These are phyloP conservation scores for Quercus agrifolia DNA, from an alignment of 306 rosid genomes.

Conservation along the genomic window DNA sequence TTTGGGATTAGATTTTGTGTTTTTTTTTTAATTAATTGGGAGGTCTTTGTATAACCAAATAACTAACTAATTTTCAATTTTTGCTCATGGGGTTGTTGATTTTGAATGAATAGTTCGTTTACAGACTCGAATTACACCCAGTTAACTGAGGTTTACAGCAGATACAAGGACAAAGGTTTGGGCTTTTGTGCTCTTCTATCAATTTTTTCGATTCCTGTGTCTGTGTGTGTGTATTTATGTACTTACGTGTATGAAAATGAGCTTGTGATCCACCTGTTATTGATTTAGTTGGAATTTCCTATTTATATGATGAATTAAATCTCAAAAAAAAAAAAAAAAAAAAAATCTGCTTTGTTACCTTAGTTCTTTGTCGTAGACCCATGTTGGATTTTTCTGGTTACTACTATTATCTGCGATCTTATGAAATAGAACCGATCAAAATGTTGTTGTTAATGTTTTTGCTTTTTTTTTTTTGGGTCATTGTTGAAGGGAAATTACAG, in stretches of 20 bases:
- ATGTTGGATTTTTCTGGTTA: not conserved
- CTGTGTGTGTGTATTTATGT: not conserved
- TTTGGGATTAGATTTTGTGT: not conserved
- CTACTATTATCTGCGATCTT: not conserved
- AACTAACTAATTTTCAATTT: not conserved
- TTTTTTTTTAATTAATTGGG: not conserved
- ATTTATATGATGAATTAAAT: not conserved
- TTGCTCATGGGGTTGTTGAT: not conserved
- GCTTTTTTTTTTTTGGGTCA: not conserved
- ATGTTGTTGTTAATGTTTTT: not conserved
- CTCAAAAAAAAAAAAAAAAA: not conserved
- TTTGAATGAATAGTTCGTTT: slow-evolving; percentile 46
- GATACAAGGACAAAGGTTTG: slow-evolving; percentile 64
- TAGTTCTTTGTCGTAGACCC: not conserved
- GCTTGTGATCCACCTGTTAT: not conserved
- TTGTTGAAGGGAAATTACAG: not conserved
- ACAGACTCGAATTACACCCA: slow-evolving; percentile 80
- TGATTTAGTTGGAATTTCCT: not conserved
- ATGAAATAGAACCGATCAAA: not conserved
- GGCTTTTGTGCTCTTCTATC: not conserved
- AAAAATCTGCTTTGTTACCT: not conserved
- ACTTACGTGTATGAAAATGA: not conserved
- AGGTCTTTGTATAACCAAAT: not conserved
- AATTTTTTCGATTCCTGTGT: not conserved
- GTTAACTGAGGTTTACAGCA: slow-evolving; percentile 65